Evolutionary conservation across 2,329 filamentous ascomycete species (phyloP).

Genomic region (Penicillium sumatraense): DNA sequence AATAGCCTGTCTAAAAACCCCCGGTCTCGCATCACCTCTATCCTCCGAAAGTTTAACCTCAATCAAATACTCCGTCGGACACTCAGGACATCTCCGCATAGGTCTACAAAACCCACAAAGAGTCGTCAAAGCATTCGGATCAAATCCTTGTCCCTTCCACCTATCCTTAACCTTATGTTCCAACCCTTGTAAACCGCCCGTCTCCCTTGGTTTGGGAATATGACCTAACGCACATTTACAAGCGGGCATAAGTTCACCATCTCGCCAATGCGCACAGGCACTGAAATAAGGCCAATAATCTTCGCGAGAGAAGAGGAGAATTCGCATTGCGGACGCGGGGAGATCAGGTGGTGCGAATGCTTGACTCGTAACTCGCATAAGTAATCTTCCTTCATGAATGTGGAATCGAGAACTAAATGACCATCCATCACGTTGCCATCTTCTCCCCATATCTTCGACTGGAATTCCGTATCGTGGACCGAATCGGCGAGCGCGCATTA

Average conservation of each 20-base stretch:
- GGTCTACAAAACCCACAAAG: slow-evolving; percentile 62
- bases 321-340: slow-evolving; percentile 56
- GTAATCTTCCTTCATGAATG: slow-evolving; percentile 57
- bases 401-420: slow-evolving; percentile 60
- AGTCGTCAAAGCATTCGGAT: slow-evolving; percentile 50
- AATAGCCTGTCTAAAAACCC: slow-evolving; percentile 62
- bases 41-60: slow-evolving; percentile 66
- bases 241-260: slow-evolving; percentile 63
- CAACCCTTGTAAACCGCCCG: slow-evolving; percentile 45
- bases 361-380: slow-evolving; percentile 63
- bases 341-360: slow-evolving; percentile 58
- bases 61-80: slow-evolving; percentile 66
- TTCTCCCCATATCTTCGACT: slow-evolving; percentile 52
- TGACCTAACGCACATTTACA: slow-evolving; percentile 66
- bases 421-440: slow-evolving; percentile 62
- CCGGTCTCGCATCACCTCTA: slow-evolving; percentile 44
- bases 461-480: slow-evolving; percentile 54
- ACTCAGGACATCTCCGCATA: slow-evolving; percentile 65
- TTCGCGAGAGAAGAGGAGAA: slow-evolving; percentile 63
- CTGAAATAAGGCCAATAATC: slow-evolving; percentile 68
- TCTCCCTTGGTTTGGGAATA: slow-evolving; percentile 52
- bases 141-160: slow-evolving; percentile 27
- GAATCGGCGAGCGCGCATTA: slow-evolving; percentile 54
- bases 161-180: slow-evolving; percentile 48
- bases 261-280: slow-evolving; percentile 65